Conservation (phyloP, 495 filamentous ascomycete genomes). For the Astrothelium subdiscretum region DNA sequence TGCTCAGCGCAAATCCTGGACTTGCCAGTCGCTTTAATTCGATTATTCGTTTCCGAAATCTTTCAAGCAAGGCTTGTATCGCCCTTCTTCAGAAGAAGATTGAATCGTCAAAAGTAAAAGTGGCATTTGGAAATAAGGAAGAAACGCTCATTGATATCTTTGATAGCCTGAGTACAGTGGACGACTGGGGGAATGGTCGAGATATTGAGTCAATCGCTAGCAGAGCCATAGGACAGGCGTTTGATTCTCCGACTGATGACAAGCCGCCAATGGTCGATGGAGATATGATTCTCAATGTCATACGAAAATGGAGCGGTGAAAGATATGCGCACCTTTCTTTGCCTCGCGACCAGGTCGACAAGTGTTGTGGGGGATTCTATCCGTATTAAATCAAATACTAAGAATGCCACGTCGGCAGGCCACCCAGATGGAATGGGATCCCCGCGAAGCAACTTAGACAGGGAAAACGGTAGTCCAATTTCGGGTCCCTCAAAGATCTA, state of each 20-base stretch:
- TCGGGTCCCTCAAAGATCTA: no score
- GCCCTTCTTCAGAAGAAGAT: neutral
- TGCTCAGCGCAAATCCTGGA: conserved; percentile 69
- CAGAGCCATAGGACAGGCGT: neutral
- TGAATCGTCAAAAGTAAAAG: neutral
- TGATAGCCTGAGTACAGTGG: neutral
- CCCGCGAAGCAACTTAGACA: no score
- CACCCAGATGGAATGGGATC: no score
- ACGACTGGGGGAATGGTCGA: neutral
- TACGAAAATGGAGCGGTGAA: neutral
- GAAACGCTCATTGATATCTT: neutral
- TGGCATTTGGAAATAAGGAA: neutral
- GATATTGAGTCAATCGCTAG: neutral
- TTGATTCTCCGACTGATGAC: neutral
- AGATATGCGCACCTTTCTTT: neutral
- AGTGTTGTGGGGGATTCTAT: no score
- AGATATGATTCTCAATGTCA: neutral
- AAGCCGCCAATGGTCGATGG: neutral
- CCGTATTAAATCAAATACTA: no score
- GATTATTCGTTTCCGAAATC: conserved; percentile 1
- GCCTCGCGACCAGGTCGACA: neutral
- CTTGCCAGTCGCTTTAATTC: conserved; percentile 49
- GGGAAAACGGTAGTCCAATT: no score
- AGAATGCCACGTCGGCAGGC: no score
- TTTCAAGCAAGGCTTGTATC: conserved; percentile 4